Percentiles rank a stretch among this genome's conserved stretches.
phyloP scores from a whole-genome alignment of 139 green algal genomes.

The Chlorella vulgaris region DNA sequence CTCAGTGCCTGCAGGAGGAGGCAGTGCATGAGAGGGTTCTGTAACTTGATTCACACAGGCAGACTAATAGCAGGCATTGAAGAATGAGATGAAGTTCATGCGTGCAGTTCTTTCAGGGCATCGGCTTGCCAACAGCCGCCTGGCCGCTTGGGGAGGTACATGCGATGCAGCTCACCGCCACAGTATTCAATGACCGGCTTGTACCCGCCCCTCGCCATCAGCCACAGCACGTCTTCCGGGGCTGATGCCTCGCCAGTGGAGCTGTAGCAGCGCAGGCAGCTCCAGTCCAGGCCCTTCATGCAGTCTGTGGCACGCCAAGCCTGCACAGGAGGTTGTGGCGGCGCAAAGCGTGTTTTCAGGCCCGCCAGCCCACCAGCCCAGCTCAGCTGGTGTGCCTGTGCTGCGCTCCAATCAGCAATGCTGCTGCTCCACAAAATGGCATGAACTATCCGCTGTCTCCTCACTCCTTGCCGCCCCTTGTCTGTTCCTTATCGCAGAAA shows the following conservation, averaged over 20 bases:
- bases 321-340: neutral
- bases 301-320: slow-evolving; percentile 71
- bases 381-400: too few relatives aligned
- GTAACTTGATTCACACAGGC: neutral
- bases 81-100: too few relatives aligned
- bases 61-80: neutral
- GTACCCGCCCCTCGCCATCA: slow-evolving; percentile 69
- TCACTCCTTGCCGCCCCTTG: too few relatives aligned
- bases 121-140: too few relatives aligned
- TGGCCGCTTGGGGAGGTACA: too few relatives aligned
- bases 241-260: slow-evolving; percentile 73
- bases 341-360: too few relatives aligned
- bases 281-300: slow-evolving; percentile 58
- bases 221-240: slow-evolving; percentile 73
- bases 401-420: too few relatives aligned
- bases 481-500: neutral
- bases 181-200: slow-evolving; percentile 92
- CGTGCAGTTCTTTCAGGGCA: too few relatives aligned
- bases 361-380: too few relatives aligned
- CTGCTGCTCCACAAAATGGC: too few relatives aligned
- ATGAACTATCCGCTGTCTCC: too few relatives aligned
- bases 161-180: too few relatives aligned
- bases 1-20: slow-evolving; percentile 80
- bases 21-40: neutral
- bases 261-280: slow-evolving; percentile 68